Evolutionary conservation across 306 rosid genomes (phyloP).

Genomic region (Prunus kanzakura): DNA sequence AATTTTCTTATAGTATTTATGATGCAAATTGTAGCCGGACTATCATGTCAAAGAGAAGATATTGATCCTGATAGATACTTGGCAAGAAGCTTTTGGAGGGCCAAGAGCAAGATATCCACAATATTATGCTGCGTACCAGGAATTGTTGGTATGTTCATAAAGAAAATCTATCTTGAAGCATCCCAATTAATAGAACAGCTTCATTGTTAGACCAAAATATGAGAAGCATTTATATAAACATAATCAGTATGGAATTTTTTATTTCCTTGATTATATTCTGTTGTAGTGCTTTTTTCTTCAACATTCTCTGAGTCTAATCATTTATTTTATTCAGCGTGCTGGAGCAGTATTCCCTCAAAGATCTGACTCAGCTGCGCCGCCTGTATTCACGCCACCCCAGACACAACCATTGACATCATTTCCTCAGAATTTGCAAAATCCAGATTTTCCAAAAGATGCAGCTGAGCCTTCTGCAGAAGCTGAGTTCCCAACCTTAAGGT

Average conservation of each 20-base stretch:
- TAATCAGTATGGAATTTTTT: neutral
- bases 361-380: slow-evolving; percentile 75
- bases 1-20: slow-evolving; percentile 35
- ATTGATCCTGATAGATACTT: slow-evolving; percentile 77
- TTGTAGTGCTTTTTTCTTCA: slow-evolving; percentile 17
- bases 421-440: slow-evolving; percentile 64
- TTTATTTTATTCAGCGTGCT: slow-evolving; percentile 62
- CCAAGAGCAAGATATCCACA: slow-evolving; percentile 96
- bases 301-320: slow-evolving; percentile 5
- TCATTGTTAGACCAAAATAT: neutral
- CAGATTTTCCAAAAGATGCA: slow-evolving; percentile 41
- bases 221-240: neutral
- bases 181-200: neutral
- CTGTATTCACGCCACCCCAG: slow-evolving; percentile 89
- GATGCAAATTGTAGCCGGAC: slow-evolving; percentile 68
- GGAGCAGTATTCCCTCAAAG: slow-evolving; percentile 94
- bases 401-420: slow-evolving; percentile 79
- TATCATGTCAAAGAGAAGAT: slow-evolving; percentile 88
- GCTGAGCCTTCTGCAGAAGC: slow-evolving; percentile 76
- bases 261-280: neutral
- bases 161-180: slow-evolving; percentile 4
- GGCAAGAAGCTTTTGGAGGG: slow-evolving; percentile 99
- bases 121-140: slow-evolving; percentile 88
- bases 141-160: slow-evolving; percentile 64
- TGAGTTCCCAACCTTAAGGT: slow-evolving; percentile 92